Evolutionary conservation across 208 protist species (phyloP), one percentile per base, ranked within the genome.

Genomic region (Trypanosoma avium): DNA sequence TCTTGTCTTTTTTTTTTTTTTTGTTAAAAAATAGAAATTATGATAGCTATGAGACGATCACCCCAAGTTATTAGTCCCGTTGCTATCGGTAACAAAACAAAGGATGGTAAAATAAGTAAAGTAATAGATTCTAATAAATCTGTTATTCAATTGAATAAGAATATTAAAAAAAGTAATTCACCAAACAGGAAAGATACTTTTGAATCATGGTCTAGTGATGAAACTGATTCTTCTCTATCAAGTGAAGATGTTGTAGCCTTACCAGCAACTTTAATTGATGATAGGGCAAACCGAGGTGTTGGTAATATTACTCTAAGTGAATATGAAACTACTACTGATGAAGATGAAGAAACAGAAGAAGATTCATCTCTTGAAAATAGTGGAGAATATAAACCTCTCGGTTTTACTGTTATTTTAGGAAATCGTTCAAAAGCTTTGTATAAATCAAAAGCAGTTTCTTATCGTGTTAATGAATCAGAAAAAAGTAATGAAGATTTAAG

Each of bases 331-430:
- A 67, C 59, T 0, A 67, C 52, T 4, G 67, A 72, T 40, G 61
- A 68, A 38, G 61, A 67, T 12, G 57, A 61, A 3, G 79, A 73
- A 13, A 54, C 70, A 0, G 66, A 74, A 19, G 75, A 55, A 24
- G 32, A 43, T 17, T 62, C 38, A 7, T 67, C 42, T n/a, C 9
- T 57, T 80, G 77, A 90, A 35, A 86, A 77, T 53, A 84, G 85
- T 40, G 73, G 71, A 35, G 71, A 84, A 36, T 91, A 76, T 69
- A 62, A 74, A 10, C 81, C 85, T 42, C 62, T 91, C 26, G 67
- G 59, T 0, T 88, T 91, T 57, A 67, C 64, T 8, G 61, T 82
- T 49, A 61, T 86, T 43, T 79, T 75, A 5, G 69, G 79, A 29
- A 70, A 71, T 19, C 61, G 73, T 3, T 1, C 19, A 21, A 54